Base-by-base conservation (phyloP, 2,329 filamentous ascomycete species). In the Verticillium nonalfalfae region DNA sequence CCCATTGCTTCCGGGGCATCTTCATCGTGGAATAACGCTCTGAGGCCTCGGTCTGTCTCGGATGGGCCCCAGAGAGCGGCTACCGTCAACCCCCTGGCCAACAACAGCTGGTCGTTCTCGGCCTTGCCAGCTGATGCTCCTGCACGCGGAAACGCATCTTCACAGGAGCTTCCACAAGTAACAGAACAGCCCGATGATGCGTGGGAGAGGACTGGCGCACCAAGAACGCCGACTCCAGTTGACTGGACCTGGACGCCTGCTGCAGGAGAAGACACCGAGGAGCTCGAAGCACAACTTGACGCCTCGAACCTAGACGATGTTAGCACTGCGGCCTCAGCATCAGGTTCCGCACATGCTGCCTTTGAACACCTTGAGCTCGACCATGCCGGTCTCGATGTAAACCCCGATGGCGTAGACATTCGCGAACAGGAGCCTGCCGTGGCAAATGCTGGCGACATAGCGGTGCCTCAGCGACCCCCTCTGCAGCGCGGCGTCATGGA, bases 31-130 rank as follows among this genome's bases (percentile, higher is more conserved):
- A 34, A 65, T 35, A 64, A 63, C 55, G 64, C 66, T 6, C 60
- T 69, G 18, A 74, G 85, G 40, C 82, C 81, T 18, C 77, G 85
- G 54, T 78, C 85, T 34, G 76, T 79, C 58, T 87, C 85, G 0
- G 85, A 87, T 66, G 85, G 85, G 0, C 82, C 82, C 4, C 76
- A 75, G 54, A 68, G 71, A 6, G 74, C 74, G 4, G 73, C 76
- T 9, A 71, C 72, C 2, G 73, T 80, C 59, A 81, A 85, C 58
- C 81, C 82, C 0, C 69, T 88, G 15, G 85, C 79, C 1, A 84
- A 84, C 68, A 86, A 86, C 64, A 87, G 75, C 66, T 89, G 85
- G 86, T 80, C 79, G 0, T 88, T 87, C 66, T 74, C 77, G 4
- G 73, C 73, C 31, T 64, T 83, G 7, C 72, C 75, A 21, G 58